Percentiles rank a stretch among this genome's conserved stretches.
These are phyloP conservation scores for Capsaspora owczarzaki DNA, from an alignment of 78 protist genomes.

Conservation along the genomic window DNA sequence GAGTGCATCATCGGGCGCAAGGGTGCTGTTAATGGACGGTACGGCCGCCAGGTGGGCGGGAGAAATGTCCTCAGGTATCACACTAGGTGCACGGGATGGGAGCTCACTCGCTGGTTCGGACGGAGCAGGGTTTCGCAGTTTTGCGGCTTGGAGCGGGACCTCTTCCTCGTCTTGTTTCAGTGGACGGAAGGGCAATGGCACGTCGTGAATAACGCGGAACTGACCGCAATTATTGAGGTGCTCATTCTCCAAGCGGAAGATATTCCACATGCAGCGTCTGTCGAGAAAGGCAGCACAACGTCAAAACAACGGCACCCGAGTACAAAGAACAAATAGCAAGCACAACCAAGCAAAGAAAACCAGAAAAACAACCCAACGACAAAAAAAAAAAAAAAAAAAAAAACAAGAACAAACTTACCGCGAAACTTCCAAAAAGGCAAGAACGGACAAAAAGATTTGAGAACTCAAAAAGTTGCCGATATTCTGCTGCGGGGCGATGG, in stretches of 20 bases:
- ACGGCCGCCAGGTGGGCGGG: too few species aligned
- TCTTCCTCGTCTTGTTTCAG: too few species aligned
- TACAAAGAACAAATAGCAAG: too few species aligned
- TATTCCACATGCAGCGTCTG: slow-evolving; percentile 29
- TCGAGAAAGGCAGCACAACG: neutral
- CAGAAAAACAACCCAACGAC: slow-evolving; percentile 10
- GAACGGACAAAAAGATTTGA: neutral
- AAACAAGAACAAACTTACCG: neutral
- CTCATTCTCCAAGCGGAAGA: slow-evolving; percentile 30
- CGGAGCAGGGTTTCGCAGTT: too few species aligned
- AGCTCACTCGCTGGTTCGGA: too few species aligned
- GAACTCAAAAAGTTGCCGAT: neutral
- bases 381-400: neutral
- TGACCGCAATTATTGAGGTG: slow-evolving; percentile 18
- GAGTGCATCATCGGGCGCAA: too few species aligned
- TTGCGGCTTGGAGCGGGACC: too few species aligned
- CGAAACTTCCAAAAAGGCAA: neutral
- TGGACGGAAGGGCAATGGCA: slow-evolving; percentile 54
- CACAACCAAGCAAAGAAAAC: slow-evolving; percentile 12
- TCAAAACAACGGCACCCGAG: too few species aligned
- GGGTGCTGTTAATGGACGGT: too few species aligned
- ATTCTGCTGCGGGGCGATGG: slow-evolving; percentile 31
- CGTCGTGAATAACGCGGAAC: slow-evolving; percentile 20
- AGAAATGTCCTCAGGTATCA: too few species aligned
- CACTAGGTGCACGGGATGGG: too few species aligned